Conservation (phyloP, 225 moss, liverwort and hornwort species). For the Ulota crispa region DNA sequence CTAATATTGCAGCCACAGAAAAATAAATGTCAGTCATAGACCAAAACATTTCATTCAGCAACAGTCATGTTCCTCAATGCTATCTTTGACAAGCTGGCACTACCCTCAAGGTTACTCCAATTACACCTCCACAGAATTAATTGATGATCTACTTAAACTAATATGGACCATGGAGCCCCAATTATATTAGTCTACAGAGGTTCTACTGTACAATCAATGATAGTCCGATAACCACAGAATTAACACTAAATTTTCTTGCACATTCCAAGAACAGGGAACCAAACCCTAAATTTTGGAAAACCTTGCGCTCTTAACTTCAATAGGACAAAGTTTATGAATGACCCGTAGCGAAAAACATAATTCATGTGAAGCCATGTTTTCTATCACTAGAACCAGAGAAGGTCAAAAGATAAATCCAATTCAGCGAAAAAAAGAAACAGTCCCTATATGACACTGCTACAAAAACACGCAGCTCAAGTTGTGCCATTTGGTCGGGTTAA, state of each 20-base stretch:
- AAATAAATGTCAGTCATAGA: no score
- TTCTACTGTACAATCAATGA: not conserved
- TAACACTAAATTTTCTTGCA: not conserved
- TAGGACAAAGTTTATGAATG: not conserved
- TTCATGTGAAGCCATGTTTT: not conserved
- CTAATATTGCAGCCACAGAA: no score
- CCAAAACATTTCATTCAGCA: no score
- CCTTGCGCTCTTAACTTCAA: not conserved
- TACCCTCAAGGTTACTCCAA: no score
- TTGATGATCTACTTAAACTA: no score
- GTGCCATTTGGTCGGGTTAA: not conserved
- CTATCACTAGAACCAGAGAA: not conserved
- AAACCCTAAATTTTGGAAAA: constrained; percentile 21
- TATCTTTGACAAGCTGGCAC: no score
- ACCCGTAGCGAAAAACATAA: not conserved
- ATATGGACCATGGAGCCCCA: no score
- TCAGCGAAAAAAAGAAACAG: not conserved
- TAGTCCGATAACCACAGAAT: not conserved
- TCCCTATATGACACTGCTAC: not conserved
- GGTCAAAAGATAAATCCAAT: not conserved
- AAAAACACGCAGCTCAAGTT: not conserved
- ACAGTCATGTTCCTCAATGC: no score
- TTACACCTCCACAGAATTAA: no score
- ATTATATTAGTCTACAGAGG: no score
- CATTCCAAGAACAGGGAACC: no score